Evolutionary conservation across 1,139 yeast genomes (phyloP), one percentile per base, ranked within the genome.

Genomic region (Saccharomyces hybrid): DNA sequence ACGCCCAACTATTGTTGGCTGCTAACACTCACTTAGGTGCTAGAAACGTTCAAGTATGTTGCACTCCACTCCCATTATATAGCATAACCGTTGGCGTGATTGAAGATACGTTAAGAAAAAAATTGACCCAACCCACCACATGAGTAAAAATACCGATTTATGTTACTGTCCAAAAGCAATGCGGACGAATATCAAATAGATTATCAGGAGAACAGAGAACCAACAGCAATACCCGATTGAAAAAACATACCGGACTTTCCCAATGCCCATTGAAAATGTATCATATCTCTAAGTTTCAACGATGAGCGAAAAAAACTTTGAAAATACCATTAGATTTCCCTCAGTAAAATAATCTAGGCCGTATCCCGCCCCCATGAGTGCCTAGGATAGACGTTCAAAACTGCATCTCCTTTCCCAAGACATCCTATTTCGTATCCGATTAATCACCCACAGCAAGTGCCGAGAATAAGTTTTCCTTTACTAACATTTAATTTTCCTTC

Each of bases 11-110:
- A 78, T 86, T 95, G 81, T 86, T 95, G 82, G 98, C 99, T 78
- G 99, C 99, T 78, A 93, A 93, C 89, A 93, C 87, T 74, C 99
- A 95, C 86, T 88, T 93, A 79, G 99, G 99, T 78, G 86, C 98
- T 77, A 93, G 93, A 90, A 95, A 95, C 89, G 96, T 93, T 77
- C 97, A 93, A 83, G 95, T 85, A 83, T 79, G 88, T 82, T 62
- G 53, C 47, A 24, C 28, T 11, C 24, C 27, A n/a, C 6, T 24
- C 26, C 44, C 12, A 38, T 16, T 38, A 38, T 38, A 38, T 16
- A 19, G n/a, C 4, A 38, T 5, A 38, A 19, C 11, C 6, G 28
- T n/a, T 46, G 48, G 48, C 21, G 31, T 24, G 48, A 27, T 26
- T 26, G 32, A 46, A 46, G 31, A 38, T 19, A 38, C 24, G 9